phyloP scores from a whole-genome alignment of 1,139 yeast genomes.

The Pneumocystis sp. region DNA sequence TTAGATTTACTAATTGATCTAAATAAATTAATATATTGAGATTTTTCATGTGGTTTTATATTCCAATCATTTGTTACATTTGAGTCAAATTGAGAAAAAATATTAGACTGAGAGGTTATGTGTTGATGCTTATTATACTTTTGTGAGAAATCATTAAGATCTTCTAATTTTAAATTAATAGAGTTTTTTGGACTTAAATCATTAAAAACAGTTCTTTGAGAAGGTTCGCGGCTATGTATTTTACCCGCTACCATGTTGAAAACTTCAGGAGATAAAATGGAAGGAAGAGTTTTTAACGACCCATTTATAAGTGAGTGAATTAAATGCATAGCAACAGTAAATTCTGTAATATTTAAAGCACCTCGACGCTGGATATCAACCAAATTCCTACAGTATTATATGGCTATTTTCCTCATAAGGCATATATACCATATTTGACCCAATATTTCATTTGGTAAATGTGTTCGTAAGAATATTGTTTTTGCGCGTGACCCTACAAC shows the following conservation, averaged over 20 bases:
- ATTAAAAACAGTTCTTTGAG: constrained; percentile 14
- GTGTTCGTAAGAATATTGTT: constrained; percentile 75
- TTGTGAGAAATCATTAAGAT: constrained; percentile 7
- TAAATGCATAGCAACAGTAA: constrained; percentile 87
- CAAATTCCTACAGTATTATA: constrained; percentile 27
- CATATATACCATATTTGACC: constrained; percentile 60
- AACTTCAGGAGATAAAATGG: constrained; percentile 43
- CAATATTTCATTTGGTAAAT: constrained; percentile 55
- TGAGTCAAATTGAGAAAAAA: constrained; percentile 12
- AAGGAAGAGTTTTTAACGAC: constrained; percentile 52
- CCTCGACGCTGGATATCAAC: constrained; percentile 70
- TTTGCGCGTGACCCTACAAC: constrained; percentile 34
- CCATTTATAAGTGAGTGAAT: constrained; percentile 69
- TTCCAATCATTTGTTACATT: constrained; percentile 33
- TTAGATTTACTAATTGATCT: constrained; percentile 29
- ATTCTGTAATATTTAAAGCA: constrained; percentile 52
- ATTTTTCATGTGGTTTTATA: constrained; percentile 51
- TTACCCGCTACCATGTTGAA: constrained; percentile 42
- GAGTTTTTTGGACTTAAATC: constrained; percentile 5
- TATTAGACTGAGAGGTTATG: constrained; percentile 15
- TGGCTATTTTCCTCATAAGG: neutral
- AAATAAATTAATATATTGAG: constrained; percentile 67
- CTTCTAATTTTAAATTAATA: constrained; percentile 10
- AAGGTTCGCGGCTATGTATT: constrained; percentile 5
- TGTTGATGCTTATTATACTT: constrained; percentile 2